Conservation (phyloP, 441 rosid species). For the Gossypium schwendimanii region DNA sequence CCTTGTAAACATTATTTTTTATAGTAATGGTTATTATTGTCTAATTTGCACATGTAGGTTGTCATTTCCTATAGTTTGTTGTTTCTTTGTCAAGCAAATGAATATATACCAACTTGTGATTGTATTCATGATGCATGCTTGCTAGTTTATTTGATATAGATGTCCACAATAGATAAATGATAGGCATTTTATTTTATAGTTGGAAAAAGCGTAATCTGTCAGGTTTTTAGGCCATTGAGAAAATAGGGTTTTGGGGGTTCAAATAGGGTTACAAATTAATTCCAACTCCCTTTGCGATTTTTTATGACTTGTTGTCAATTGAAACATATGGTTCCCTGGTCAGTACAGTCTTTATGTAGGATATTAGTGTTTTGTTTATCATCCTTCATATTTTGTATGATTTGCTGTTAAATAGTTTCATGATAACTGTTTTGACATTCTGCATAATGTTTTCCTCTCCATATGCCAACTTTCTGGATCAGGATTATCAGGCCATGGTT, state of each 20-base stretch:
- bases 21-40: background rate
- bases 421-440: background rate
- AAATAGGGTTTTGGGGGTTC: background rate
- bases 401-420: slow-evolving; percentile 2
- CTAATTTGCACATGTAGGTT: background rate
- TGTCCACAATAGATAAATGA: background rate
- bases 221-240: background rate
- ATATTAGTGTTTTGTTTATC: background rate
- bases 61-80: background rate
- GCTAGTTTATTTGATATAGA: background rate
- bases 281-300: background rate
- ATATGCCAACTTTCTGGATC: slow-evolving; percentile 14
- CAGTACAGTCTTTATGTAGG: background rate
- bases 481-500: slow-evolving; percentile 95
- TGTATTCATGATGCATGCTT: background rate
- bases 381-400: background rate
- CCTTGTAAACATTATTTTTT: background rate
- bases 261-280: background rate
- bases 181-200: background rate
- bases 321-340: background rate
- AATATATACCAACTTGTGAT: background rate
- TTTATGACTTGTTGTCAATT: background rate
- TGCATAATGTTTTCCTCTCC: background rate
- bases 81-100: background rate
- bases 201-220: background rate